Evolutionary conservation across 2,329 filamentous ascomycete genomes (phyloP).

Genomic region (Neoascochyta sp.): DNA sequence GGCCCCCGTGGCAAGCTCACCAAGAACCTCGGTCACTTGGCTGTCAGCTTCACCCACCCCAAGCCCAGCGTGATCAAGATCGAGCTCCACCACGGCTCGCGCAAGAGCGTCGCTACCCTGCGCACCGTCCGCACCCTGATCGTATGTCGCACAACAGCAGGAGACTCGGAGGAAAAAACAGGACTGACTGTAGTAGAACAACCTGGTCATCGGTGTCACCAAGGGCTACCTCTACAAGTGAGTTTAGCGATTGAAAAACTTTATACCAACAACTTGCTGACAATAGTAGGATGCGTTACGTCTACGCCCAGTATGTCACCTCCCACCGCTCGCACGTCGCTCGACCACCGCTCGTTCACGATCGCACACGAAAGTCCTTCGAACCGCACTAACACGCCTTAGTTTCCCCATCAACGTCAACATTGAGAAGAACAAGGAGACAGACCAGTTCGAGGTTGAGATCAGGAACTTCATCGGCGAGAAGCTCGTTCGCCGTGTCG

Average conservation of each 20-base stretch:
- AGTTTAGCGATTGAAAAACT: not conserved
- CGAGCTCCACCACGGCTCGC: constrained; percentile 95
- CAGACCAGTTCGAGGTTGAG: constrained; percentile 84
- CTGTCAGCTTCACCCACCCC: constrained; percentile 90
- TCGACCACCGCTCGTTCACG: not conserved
- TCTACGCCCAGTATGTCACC: constrained; percentile 74
- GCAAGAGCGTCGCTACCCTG: constrained; percentile 97
- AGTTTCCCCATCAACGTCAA: constrained; percentile 99
- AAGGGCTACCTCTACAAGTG: constrained; percentile 98
- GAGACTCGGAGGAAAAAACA: constrained; percentile 3
- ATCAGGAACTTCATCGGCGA: constrained; percentile 79
- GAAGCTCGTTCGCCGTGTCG: constrained; percentile 94
- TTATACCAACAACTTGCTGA: constrained; percentile 12
- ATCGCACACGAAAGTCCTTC: not conserved
- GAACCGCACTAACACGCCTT: constrained; percentile 1
- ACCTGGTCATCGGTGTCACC: constrained; percentile 97
- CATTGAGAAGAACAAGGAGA: constrained; percentile 93
- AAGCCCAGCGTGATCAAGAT: constrained; percentile 87
- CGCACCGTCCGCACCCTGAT: constrained; percentile 97
- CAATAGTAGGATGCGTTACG: constrained; percentile 86
- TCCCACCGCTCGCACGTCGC: no score
- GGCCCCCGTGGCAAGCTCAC: constrained; percentile 72
- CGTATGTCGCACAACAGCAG: constrained; percentile 35
- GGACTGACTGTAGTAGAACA: constrained; percentile 55
- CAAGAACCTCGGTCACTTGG: constrained; percentile 95